Evolutionary conservation across 2,329 filamentous ascomycete genomes (phyloP), one percentile per base, ranked within the genome.

Genomic region (Bipolaris sorokiniana): DNA sequence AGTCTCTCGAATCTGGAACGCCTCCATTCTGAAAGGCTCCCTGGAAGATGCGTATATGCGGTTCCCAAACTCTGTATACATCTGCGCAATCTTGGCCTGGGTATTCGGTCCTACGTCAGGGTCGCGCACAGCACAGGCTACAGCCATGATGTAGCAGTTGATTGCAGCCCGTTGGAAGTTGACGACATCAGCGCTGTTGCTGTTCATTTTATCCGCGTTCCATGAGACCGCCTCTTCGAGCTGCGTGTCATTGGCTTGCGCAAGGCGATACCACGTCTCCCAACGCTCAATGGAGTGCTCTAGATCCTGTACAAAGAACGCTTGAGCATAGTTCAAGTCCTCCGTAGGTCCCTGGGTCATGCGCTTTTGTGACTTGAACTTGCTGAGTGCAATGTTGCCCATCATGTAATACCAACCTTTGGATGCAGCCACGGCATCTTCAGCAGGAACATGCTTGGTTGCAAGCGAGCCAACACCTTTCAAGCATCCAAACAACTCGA

Each of bases 381-480:
- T 96, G 41, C 90, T 91, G 54, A 98, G 83, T 2, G 91, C 88
- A 54, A 96, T 90, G 82, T 95, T 90, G 18, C 94, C 94, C 60
- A 96, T 85, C 28, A 97, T 80, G 74, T 95, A 97, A 74, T 92
- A 97, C 94, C 94, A 98, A 44, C 92, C 91, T 64, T 91, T 90
- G 22, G 86, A 86, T 0, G 93, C 92, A 33, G 96, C 80, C 11
- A 81, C 78, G 0, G 85, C 84, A 50, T 87, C 88, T 56, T 95
- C 90, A 0, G 86, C 83, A 2, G 84, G 83, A 42, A 88, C 85
- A 6, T 59, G 59, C 46, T 74, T 77, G 2, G 72, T 76, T 7
- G 72, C 66, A 5, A 78, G 60, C n/a, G 68, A 68, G 7, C 92
- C 85, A 36, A 90, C 84, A 10, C 95, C 95, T 61, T 87, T 88